Conservation (phyloP, 2,329 filamentous ascomycete species). For the Cladosporium sp. region DNA sequence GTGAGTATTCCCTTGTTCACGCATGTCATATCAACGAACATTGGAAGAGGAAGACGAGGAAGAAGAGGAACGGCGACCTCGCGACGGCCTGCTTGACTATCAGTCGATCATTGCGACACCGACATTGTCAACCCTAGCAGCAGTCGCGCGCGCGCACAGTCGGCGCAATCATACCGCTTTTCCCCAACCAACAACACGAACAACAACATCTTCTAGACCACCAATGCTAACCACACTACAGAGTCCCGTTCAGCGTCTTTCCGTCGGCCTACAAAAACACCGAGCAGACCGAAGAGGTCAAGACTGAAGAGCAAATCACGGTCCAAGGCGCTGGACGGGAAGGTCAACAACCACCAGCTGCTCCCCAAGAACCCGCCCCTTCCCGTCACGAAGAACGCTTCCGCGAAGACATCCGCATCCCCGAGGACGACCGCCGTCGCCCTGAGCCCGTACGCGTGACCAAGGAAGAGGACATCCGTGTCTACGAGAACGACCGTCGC, state of each 20-base stretch:
- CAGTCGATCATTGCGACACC: too few species aligned
- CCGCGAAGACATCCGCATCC: conserved; percentile 77
- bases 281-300: conserved; percentile 62
- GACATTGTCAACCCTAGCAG: too few species aligned
- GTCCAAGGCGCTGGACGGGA: conserved; percentile 90
- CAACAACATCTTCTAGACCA: not conserved
- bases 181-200: not conserved
- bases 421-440: conserved; percentile 71
- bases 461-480: conserved; percentile 39
- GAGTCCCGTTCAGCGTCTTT: conserved; percentile 99
- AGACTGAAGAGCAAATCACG: conserved; percentile 87
- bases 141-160: too few species aligned
- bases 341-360: conserved; percentile 80
- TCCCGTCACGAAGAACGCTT: conserved; percentile 62
- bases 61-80: too few species aligned
- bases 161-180: not conserved
- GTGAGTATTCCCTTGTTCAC: conserved; percentile 33
- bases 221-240: conserved; percentile 15
- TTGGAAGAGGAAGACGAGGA: too few species aligned
- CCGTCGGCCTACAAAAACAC: conserved; percentile 90
- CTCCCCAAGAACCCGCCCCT: conserved; percentile 52
- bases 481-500: conserved; percentile 32
- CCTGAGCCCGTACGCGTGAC: conserved; percentile 57
- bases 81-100: too few species aligned
- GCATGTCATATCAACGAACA: too few species aligned